Evolutionary conservation across 176 grass and related monocot species (phyloP).

Genomic region (Pontederia paniculata): DNA sequence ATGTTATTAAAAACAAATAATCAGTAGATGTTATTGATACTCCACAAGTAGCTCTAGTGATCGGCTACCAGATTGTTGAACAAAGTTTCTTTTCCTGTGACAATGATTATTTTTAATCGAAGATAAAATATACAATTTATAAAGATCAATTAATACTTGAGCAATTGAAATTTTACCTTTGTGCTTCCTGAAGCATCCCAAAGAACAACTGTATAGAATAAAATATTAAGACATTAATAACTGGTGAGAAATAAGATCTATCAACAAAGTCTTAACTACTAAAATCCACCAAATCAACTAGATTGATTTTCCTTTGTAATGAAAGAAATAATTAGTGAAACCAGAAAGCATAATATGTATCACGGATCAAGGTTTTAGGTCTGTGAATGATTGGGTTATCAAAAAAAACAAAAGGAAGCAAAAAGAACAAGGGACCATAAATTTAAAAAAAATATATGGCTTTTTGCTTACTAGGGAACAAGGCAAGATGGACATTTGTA

Average conservation of each 20-base stretch:
- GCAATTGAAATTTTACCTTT: slow-evolving; percentile 51
- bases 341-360: no score
- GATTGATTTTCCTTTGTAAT: no score
- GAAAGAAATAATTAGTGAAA: no score
- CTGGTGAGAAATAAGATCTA: not conserved
- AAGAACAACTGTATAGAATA: slow-evolving; percentile 70
- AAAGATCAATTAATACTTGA: slow-evolving; percentile 7
- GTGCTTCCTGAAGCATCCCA: slow-evolving; percentile 89
- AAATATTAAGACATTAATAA: slow-evolving; percentile 1
- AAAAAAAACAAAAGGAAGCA: not conserved
- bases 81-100: no score
- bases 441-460: not conserved
- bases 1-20: no score
- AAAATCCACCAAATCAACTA: no score
- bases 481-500: slow-evolving; percentile 88
- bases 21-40: no score
- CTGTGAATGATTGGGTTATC: not conserved
- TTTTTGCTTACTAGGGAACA: slow-evolving; percentile 60
- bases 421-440: not conserved
- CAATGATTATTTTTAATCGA: not conserved
- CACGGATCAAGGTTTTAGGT: no score
- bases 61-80: no score
- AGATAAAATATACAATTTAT: not conserved
- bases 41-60: no score
- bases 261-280: no score